These are phyloP conservation scores for Pythium aphanidermatum DNA, from an alignment of 352 stramenopile species.

Conservation along the genomic window DNA sequence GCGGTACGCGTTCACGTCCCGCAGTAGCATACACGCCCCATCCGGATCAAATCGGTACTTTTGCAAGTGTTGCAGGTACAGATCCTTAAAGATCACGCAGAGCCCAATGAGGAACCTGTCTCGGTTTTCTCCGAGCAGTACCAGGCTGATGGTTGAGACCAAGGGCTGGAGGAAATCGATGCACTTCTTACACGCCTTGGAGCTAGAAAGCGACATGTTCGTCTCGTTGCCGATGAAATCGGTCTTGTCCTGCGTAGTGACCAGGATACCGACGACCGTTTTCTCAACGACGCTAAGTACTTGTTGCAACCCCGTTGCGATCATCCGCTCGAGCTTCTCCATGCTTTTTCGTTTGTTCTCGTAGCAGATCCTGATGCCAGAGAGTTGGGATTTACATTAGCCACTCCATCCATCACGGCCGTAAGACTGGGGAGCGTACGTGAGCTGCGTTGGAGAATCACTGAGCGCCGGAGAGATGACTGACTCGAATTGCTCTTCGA, in stretches of 20 bases:
- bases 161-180: conserved; percentile 70
- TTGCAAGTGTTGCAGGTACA: conserved; percentile 68
- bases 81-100: conserved; percentile 54
- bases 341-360: conserved; percentile 68
- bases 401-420: no score
- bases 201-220: conserved; percentile 69
- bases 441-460: conserved; percentile 64
- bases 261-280: conserved; percentile 36
- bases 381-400: background rate
- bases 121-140: conserved; percentile 63
- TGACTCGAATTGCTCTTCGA: conserved; percentile 56
- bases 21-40: conserved; percentile 74
- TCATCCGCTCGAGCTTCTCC: conserved; percentile 50
- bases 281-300: conserved; percentile 67
- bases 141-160: conserved; percentile 34
- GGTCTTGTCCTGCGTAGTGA: conserved; percentile 53
- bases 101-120: conserved; percentile 53
- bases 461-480: conserved; percentile 30
- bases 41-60: conserved; percentile 80
- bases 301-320: conserved; percentile 41
- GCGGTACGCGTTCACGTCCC: conserved; percentile 68
- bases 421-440: conserved; percentile 28
- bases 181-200: conserved; percentile 58
- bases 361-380: conserved; percentile 53
- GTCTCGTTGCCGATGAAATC: conserved; percentile 73